Evolutionary conservation across 2,329 filamentous ascomycete species (phyloP), one percentile per base, ranked within the genome.

Genomic region (Fragosphaeria purpurea): DNA sequence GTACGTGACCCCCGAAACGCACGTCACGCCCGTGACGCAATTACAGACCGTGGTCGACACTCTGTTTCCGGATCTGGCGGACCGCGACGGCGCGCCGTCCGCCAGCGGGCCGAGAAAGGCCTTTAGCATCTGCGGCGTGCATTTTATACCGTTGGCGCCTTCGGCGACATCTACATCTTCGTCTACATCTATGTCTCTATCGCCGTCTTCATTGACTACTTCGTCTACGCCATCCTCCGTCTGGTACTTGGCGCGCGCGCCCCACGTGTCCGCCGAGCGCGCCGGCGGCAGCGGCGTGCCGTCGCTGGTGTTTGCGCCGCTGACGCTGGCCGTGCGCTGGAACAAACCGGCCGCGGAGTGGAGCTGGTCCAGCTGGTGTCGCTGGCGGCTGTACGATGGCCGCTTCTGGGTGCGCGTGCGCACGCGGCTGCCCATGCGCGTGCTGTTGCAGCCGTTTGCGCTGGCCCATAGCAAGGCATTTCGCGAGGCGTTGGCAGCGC

Each of bases 371-470:
- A 5, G n/a, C 4, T 67, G 65, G 66, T 53, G 50, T 38, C 54
- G 47, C 1, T 70, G 69, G 65, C 53, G 57, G 44, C 61, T 75
- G 49, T 85, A 73, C 66, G 81, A 85, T 61, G 76, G 78, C 0
- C 76, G 81, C 2, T 84, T 74, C 63, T 85, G 81, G 81, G 63
- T 83, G 12, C 68, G 72, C 12, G 50, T 80, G 8, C 63, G 64
- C 22, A 64, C 70, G 44, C 69, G 71, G 5, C 63, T 71, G 6
- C 69, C 69, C 4, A 66, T 66, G 46, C 61, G 61, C 11, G 63
- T 76, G 12, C 60, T 65, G 13, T 55, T 80, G 2, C 67, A 67
- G 37, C 77, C 77, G 0, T 74, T 76, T 56, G 60, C 66, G 3
- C 55, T 59, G 1, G 66, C 67, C 37, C 63, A 74, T 53, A 67